phyloP scores from a whole-genome alignment of 495 filamentous ascomycete species.

The Lentithecium fluviatile region DNA sequence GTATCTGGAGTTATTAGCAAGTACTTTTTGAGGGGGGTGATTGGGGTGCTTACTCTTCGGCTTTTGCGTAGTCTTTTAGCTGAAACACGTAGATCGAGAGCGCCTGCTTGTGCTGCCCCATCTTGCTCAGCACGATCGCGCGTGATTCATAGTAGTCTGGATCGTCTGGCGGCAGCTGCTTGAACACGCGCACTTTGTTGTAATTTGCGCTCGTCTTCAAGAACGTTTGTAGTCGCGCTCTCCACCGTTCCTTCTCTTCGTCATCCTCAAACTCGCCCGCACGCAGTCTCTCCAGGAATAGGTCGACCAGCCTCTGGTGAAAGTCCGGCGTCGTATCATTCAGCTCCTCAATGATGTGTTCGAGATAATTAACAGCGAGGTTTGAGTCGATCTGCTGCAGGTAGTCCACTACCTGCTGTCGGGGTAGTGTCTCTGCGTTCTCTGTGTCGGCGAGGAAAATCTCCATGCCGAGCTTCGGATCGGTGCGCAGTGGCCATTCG shows the following conservation, averaged over 20 bases:
- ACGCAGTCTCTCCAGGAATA: slow-evolving; percentile 69
- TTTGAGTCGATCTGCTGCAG: slow-evolving; percentile 64
- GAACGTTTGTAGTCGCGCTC: slow-evolving; percentile 68
- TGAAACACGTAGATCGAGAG: slow-evolving; percentile 96
- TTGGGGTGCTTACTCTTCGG: slow-evolving; percentile 72
- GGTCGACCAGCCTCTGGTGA: slow-evolving; percentile 75
- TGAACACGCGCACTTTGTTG: slow-evolving; percentile 70
- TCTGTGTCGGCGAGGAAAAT: slow-evolving; percentile 92
- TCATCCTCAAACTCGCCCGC: slow-evolving; percentile 45
- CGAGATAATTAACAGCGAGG: slow-evolving; percentile 80
- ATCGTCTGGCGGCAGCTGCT: slow-evolving; percentile 75
- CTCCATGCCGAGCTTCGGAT: slow-evolving; percentile 85
- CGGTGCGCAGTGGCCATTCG: slow-evolving; percentile 74
- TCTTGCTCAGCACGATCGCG: slow-evolving; percentile 89
- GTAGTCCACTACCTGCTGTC: slow-evolving; percentile 71
- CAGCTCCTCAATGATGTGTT: slow-evolving; percentile 86
- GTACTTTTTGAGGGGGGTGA: background rate
- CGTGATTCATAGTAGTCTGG: slow-evolving; percentile 84
- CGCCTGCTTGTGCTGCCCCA: slow-evolving; percentile 92
- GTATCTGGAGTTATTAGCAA: slow-evolving; percentile 56
- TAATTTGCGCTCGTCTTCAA: slow-evolving; percentile 76
- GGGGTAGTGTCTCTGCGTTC: slow-evolving; percentile 85
- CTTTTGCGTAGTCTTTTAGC: slow-evolving; percentile 78
- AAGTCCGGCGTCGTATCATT: slow-evolving; percentile 81
- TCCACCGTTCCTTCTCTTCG: slow-evolving; percentile 55